Evolutionary conservation across 495 filamentous ascomycete genomes (phyloP), one percentile per base, ranked within the genome.

Genomic region (Trypethelium eluteriae): DNA sequence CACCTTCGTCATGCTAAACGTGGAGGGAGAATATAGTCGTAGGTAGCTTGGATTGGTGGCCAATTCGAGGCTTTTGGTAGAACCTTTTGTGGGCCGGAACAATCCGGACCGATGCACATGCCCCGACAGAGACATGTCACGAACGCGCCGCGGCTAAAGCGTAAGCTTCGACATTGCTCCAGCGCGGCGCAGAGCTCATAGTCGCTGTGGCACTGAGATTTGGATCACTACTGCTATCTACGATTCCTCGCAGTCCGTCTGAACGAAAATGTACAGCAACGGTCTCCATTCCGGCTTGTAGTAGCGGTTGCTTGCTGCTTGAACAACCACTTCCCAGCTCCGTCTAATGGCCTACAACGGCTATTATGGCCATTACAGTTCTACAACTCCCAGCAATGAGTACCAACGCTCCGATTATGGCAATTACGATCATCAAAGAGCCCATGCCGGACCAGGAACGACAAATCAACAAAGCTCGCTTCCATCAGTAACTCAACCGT

Each of bases 1-100:
- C 11, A 59, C 32, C 18, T 59, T 59, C 5, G 53, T 36, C 53
- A 59, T 59, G 53, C 6, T 18, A 14, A 32, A 34, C 7, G 32
- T 59, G 49, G 16, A 34, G 11, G 53, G 32, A 59, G 9, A 38
- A 65, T 44, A 56, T 64, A 5, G 62, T 68, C 39, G 46, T 66
- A 80, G 25, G 34, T 7, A 53, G 25, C 25, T 18, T 64, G 34
- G 10, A 67, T 56, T 65, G 14, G 63, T 50, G 14, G 63, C 61
- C 35, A 66, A 62, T 36, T 59, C 53, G 53, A 59, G 25, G 1
- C 53, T 36, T 53, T 18, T 53, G 49, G 6, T 10, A 25, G 25
- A 25, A 25, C 25, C 25, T 35, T 59, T 18, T 59, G 53, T 18
- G 53, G 25, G 7, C 53, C 25, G 53, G 5, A 9, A 59, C 34